Conservation (phyloP, 2,329 filamentous ascomycete species). For the Penicillium griseofulvum region DNA sequence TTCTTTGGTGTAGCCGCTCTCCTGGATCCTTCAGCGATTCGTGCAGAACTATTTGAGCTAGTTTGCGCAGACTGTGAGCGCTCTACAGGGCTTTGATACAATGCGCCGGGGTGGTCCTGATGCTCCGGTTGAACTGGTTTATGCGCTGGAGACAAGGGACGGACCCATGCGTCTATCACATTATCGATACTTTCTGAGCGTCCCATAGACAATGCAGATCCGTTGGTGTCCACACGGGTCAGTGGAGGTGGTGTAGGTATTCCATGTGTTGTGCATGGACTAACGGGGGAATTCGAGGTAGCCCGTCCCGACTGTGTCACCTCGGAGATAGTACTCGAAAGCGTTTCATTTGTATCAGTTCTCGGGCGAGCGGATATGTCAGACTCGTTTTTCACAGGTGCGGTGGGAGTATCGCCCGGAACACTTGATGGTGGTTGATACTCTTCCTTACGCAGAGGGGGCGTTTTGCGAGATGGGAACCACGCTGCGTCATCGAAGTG, state of each 20-base stretch:
- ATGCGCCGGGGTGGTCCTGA: slow-evolving; percentile 9
- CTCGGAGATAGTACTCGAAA: background rate
- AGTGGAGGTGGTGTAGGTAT: slow-evolving; percentile 15
- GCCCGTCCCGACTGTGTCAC: slow-evolving; percentile 1
- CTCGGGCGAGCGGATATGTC: slow-evolving; percentile 5
- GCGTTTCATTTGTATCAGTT: slow-evolving; percentile 10
- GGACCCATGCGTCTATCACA: slow-evolving; percentile 46
- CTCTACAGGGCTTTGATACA: slow-evolving; percentile 15
- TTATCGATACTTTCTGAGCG: slow-evolving; percentile 42
- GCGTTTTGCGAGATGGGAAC: slow-evolving; percentile 20
- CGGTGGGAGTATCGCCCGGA: slow-evolving; percentile 7
- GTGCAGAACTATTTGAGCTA: slow-evolving; percentile 3
- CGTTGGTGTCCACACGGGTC: slow-evolving; percentile 30
- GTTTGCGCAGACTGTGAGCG: slow-evolving; percentile 10
- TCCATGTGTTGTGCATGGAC: slow-evolving; percentile 18
- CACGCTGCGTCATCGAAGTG: slow-evolving; percentile 38
- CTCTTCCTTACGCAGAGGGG: slow-evolving; percentile 6
- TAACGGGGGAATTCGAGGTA: slow-evolving; percentile 23
- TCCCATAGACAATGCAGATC: slow-evolving; percentile 27
- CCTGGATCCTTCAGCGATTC: slow-evolving; percentile 10
- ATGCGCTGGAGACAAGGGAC: slow-evolving; percentile 30
- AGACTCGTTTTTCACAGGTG: slow-evolving; percentile 1
- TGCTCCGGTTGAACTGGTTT: slow-evolving; percentile 14
- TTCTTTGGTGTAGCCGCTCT: slow-evolving; percentile 12
- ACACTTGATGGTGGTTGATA: slow-evolving; percentile 15